phyloP scores from a whole-genome alignment of 164 flowering plant species.

The Echeveria elegans region DNA sequence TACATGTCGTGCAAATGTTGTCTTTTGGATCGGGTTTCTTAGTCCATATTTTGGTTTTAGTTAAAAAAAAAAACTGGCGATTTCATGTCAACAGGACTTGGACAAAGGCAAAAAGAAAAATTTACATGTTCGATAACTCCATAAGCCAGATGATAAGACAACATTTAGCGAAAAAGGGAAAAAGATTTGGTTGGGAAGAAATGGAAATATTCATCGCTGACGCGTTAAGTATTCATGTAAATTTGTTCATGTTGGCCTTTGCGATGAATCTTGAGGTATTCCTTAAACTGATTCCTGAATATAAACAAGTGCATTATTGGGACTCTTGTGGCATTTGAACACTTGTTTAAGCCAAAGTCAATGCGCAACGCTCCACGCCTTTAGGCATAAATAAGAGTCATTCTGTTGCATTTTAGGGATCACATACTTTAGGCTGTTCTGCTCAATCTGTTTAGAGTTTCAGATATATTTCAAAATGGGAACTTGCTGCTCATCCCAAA shows the following conservation, averaged over 20 bases:
- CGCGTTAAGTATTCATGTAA: neutral
- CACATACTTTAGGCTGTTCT: neutral
- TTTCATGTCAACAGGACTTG: too few species aligned
- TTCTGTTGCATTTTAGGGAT: neutral
- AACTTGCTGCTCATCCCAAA: constrained; percentile 48
- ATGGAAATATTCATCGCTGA: neutral
- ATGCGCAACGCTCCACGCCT: neutral
- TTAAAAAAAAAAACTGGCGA: too few species aligned
- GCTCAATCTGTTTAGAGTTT: neutral
- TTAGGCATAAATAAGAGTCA: neutral
- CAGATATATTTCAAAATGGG: constrained; percentile 31
- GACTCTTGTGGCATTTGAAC: constrained; percentile 12
- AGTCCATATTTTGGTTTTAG: neutral
- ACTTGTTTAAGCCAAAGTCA: constrained; percentile 17
- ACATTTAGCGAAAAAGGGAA: neutral
- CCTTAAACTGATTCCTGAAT: constrained; percentile 11
- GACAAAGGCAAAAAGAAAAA: neutral
- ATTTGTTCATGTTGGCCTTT: constrained; percentile 24
- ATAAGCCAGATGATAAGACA: too few species aligned
- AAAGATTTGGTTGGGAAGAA: neutral
- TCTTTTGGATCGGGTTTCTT: neutral
- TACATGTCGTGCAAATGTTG: neutral
- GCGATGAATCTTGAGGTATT: constrained; percentile 35
- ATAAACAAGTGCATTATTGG: constrained; percentile 22
- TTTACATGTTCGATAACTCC: too few species aligned